phyloP scores from a whole-genome alignment of 495 filamentous ascomycete species.

The Penicillium verhagenii region DNA sequence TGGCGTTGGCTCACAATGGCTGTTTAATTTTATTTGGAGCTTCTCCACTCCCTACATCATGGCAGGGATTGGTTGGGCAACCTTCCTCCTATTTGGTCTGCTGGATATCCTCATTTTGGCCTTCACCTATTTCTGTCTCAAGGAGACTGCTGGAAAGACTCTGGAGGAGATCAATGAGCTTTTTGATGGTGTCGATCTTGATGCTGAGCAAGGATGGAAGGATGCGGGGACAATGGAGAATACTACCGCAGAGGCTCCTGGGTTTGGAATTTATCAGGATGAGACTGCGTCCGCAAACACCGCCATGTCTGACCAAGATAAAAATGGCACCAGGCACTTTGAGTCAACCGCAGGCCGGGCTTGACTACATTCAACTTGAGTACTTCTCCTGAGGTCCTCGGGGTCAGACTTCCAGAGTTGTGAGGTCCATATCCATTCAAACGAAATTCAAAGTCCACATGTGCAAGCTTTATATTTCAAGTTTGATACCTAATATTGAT shows the following conservation, averaged over 20 bases:
- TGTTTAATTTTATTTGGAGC: constrained; percentile 54
- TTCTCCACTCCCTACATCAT: constrained; percentile 54
- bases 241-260: too few relatives aligned
- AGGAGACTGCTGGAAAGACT: constrained; percentile 67
- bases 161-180: constrained; percentile 69
- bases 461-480: not conserved
- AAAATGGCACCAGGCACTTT: constrained; percentile 9
- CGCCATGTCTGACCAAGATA: constrained; percentile 7
- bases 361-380: constrained; percentile 10
- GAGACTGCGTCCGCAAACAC: constrained; percentile 2
- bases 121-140: constrained; percentile 46
- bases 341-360: constrained; percentile 18
- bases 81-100: constrained; percentile 49
- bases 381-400: too few relatives aligned
- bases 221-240: not conserved
- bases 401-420: too few relatives aligned
- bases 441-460: too few relatives aligned
- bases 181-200: constrained; percentile 44
- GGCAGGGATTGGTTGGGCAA: constrained; percentile 45
- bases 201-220: constrained; percentile 23
- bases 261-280: too few relatives aligned
- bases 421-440: too few relatives aligned
- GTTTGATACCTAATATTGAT: not conserved
- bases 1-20: constrained; percentile 51
- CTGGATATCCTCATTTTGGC: constrained; percentile 38